Evolutionary conservation across 192 early-diverging fungal genomes (phyloP).

Genomic region (Pilobolus umbonatus): DNA sequence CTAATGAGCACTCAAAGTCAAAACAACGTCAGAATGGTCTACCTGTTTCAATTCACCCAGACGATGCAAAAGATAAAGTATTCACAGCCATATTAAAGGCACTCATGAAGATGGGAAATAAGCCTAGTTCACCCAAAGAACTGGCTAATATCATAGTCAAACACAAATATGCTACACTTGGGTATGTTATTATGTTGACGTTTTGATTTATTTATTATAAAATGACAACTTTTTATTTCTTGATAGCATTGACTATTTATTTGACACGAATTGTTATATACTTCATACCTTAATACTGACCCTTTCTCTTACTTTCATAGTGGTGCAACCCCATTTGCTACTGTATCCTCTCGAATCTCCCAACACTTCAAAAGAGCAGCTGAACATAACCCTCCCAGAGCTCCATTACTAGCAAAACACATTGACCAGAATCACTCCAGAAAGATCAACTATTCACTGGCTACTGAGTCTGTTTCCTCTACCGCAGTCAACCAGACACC

Average conservation of each 20-base stretch:
- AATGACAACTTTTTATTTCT: constrained; percentile 9
- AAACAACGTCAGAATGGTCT: constrained; percentile 13
- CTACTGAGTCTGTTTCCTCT: constrained; percentile 21
- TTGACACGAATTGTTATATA: constrained; percentile 4
- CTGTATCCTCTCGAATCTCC: constrained; percentile 84
- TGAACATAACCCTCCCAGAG: constrained; percentile 69
- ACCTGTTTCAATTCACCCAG: constrained; percentile 54
- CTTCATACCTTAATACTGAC: neutral
- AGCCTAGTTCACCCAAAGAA: constrained; percentile 78
- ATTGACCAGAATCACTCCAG: constrained; percentile 65
- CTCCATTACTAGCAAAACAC: constrained; percentile 65
- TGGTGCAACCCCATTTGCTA: constrained; percentile 81
- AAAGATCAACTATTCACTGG: constrained; percentile 74
- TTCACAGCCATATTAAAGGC: constrained; percentile 85
- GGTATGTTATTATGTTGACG: constrained; percentile 45
- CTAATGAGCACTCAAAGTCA: neutral
- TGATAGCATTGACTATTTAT: neutral
- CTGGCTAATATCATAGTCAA: constrained; percentile 74
- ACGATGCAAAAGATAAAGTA: constrained; percentile 81
- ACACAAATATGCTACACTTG: constrained; percentile 69
- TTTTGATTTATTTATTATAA: constrained; percentile 12
- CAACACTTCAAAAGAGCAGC: constrained; percentile 83
- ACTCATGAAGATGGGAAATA: constrained; percentile 66
- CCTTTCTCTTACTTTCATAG: constrained; percentile 28
- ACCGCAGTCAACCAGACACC: neutral